phyloP scores from a whole-genome alignment of 805 yeast species.

The Schizosaccharomyces osmophilus region DNA sequence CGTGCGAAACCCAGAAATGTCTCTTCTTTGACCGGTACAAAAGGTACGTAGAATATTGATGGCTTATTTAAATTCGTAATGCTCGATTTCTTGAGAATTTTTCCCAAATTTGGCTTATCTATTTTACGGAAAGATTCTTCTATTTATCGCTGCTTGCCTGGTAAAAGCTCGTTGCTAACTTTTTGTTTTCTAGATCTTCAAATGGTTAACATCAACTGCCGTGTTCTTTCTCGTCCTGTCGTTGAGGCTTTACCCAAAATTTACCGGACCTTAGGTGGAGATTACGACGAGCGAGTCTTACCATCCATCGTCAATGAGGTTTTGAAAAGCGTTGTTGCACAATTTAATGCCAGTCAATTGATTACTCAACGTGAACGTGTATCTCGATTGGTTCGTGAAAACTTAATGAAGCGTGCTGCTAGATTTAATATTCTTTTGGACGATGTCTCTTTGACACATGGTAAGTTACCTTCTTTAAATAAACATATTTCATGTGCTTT shows the following conservation, averaged over 20 bases:
- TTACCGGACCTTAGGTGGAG: slow-evolving; percentile 77
- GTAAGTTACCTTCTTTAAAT: background rate
- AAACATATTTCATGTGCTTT: background rate
- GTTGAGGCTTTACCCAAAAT: slow-evolving; percentile 54
- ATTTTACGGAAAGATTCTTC: background rate
- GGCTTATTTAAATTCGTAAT: no score
- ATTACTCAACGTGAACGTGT: slow-evolving; percentile 98
- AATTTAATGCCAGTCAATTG: slow-evolving; percentile 90
- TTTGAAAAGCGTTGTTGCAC: slow-evolving; percentile 87
- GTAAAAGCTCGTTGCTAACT: background rate
- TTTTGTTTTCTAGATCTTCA: slow-evolving; percentile 36
- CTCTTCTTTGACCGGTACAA: slow-evolving; percentile 88
- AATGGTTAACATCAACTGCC: slow-evolving; percentile 97
- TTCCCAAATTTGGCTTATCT: no score
- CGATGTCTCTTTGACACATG: slow-evolving; percentile 79
- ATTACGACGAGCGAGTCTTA: slow-evolving; percentile 87
- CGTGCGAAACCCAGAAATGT: slow-evolving; percentile 94
- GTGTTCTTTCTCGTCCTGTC: slow-evolving; percentile 81
- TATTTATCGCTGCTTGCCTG: background rate
- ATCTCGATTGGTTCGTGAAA: slow-evolving; percentile 72
- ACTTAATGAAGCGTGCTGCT: slow-evolving; percentile 69
- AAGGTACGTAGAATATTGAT: slow-evolving; percentile 13
- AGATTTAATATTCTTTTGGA: slow-evolving; percentile 71
- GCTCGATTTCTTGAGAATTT: no score
- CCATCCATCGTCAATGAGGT: slow-evolving; percentile 98